Conservation (phyloP, 169 alveolate genomes). For the Plasmodium knowlesi region DNA sequence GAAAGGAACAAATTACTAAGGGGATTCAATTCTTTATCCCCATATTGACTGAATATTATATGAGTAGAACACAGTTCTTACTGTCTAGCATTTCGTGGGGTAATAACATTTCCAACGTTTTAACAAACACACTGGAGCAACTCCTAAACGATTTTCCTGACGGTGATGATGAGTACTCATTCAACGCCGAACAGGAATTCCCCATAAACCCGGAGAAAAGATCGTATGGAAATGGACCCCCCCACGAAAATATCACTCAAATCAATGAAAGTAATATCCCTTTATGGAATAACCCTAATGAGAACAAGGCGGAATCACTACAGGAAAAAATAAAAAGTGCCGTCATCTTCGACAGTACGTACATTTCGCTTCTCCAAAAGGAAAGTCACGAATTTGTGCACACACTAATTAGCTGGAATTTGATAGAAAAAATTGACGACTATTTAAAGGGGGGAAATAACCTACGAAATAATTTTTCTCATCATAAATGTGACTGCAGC, state of each 20-base stretch:
- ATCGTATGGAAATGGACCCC: background rate
- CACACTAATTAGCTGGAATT: constrained; percentile 40
- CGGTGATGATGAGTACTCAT: constrained; percentile 5
- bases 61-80: constrained; percentile 31
- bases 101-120: constrained; percentile 44
- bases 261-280: background rate
- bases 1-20: constrained; percentile 26
- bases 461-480: background rate
- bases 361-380: constrained; percentile 38
- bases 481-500: background rate
- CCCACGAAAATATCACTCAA: background rate
- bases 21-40: constrained; percentile 52
- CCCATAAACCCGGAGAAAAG: background rate
- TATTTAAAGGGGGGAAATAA: constrained; percentile 18
- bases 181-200: background rate
- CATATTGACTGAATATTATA: constrained; percentile 31
- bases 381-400: constrained; percentile 57
- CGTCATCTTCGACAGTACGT: constrained; percentile 29
- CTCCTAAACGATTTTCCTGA: constrained; percentile 24
- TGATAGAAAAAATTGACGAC: constrained; percentile 30
- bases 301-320: background rate
- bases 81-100: constrained; percentile 60
- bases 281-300: background rate
- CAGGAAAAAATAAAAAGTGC: constrained; percentile 12
- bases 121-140: constrained; percentile 18